Evolutionary conservation across 768 basidiomycete species (phyloP).

Genomic region (Megacollybia marginata): DNA sequence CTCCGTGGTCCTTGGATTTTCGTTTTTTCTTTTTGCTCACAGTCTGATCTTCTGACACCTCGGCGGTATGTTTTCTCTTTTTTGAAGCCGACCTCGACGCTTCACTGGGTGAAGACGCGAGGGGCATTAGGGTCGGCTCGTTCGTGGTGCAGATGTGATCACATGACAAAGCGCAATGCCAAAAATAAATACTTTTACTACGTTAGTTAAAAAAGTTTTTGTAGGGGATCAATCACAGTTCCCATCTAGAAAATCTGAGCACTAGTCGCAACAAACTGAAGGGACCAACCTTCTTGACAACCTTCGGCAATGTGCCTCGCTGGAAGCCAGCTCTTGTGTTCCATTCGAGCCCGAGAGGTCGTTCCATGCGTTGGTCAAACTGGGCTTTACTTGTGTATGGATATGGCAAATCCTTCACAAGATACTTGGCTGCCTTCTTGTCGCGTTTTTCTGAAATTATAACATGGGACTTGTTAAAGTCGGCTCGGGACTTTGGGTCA

Average conservation of each 20-base stretch:
- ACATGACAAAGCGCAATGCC: not conserved
- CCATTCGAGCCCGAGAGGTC: constrained; percentile 87
- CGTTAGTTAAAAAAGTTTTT: constrained; percentile 28
- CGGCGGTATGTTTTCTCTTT: constrained; percentile 1
- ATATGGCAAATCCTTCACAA: constrained; percentile 86
- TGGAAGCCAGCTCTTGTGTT: constrained; percentile 85
- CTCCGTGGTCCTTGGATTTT: not conserved
- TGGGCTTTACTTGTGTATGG: constrained; percentile 93
- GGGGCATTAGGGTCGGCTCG: not conserved
- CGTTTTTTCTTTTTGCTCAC: constrained; percentile 3
- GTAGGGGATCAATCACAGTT: constrained; percentile 44
- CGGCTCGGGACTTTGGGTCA: constrained; percentile 70
- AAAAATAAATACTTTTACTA: not conserved
- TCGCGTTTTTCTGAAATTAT: constrained; percentile 96
- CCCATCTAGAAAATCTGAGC: constrained; percentile 33
- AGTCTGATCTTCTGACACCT: not conserved
- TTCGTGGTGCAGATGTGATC: not conserved
- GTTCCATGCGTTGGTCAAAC: constrained; percentile 78
- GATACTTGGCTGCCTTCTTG: constrained; percentile 87
- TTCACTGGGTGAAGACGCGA: not conserved
- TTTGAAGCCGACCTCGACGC: not conserved
- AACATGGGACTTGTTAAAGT: constrained; percentile 78
- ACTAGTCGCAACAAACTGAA: not conserved
- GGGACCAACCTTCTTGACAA: constrained; percentile 75
- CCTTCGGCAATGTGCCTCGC: constrained; percentile 73